Evolutionary conservation across 352 stramenopile genomes (phyloP), one percentile per base, ranked within the genome.

Genomic region (Phytophthora pini): DNA sequence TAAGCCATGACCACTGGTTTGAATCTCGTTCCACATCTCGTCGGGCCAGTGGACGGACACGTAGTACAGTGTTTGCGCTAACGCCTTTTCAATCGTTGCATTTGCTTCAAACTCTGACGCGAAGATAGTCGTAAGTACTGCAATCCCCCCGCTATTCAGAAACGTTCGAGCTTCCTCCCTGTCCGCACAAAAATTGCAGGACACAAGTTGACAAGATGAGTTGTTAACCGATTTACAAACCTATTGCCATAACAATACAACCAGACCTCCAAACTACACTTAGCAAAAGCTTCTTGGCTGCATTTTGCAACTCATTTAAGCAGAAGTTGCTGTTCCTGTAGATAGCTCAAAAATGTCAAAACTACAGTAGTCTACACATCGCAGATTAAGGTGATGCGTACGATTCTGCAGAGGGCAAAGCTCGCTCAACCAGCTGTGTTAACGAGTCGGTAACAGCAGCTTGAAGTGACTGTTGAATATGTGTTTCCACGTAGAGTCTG

Each of bases 261-360:
- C 54, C 60, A 17, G 39, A 77, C 70, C 51, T 77, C 70, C 65
- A 72, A 20, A 71, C 39, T 15, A 72, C 65, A 9, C 48, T 57
- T n/a, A 77, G 52, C 17, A 66, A 55, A 32, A 77, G 50, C 54
- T 61, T 69, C 51, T 69, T 55, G 13, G 58, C 32, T 45, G 34
- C 47, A 24, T 13, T 54, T 40, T 66, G 70, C 54, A 69, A 54
- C 15, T 13, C 20, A 34, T 7, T 17, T 12, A 50, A 17, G 5
- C 65, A 43, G 39, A 2, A 34, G 13, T 63, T 41, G 50, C 34
- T 46, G 41, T 38, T 24, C 10, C 68, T 72, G 55, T n/a, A 10
- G 27, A 45, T 54, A 22, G 54, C 22, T 34, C 12, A n/a, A 40
- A n/a, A 63, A 38, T 24, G 36, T 51, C 22, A 58, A 32, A 4